These are phyloP conservation scores for Neurospora sp. DNA, from an alignment of 495 filamentous ascomycete species.

Conservation along the genomic window DNA sequence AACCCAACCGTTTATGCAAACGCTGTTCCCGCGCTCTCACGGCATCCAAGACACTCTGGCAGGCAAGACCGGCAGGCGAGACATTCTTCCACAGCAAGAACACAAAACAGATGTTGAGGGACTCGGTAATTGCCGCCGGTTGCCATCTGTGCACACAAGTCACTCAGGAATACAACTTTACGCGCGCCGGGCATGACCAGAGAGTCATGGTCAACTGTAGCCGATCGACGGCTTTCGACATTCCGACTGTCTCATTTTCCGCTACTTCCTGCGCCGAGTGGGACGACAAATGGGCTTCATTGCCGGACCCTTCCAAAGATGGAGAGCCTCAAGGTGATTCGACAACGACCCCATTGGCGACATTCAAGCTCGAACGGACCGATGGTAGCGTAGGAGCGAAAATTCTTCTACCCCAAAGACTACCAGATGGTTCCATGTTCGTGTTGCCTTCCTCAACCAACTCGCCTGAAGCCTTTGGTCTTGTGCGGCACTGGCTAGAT, in stretches of 20 bases:
- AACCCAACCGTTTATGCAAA: neutral
- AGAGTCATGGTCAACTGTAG: neutral
- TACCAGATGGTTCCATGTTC: neutral
- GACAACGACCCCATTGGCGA: neutral
- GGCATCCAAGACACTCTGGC: neutral
- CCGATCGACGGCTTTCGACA: neutral
- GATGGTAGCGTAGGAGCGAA: neutral
- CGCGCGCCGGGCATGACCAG: neutral
- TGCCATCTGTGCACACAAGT: neutral
- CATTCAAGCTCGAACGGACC: neutral
- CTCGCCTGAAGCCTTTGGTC: neutral
- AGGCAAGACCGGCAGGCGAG: neutral
- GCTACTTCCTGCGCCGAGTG: neutral
- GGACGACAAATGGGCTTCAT: neutral
- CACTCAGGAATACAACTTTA: neutral
- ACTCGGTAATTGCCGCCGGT: neutral
- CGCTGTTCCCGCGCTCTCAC: neutral
- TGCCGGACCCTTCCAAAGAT: neutral
- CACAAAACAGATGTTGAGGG: neutral
- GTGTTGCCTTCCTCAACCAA: neutral
- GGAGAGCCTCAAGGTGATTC: neutral
- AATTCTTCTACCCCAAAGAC: neutral
- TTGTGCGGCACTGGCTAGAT: neutral
- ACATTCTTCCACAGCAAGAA: neutral
- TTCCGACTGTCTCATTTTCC: neutral